A percentile compares a stretch with the other conserved stretches of the same genome.
phyloP scores from a whole-genome alignment of 116 monocot genomes.

The Trichopus zeylanicus region DNA sequence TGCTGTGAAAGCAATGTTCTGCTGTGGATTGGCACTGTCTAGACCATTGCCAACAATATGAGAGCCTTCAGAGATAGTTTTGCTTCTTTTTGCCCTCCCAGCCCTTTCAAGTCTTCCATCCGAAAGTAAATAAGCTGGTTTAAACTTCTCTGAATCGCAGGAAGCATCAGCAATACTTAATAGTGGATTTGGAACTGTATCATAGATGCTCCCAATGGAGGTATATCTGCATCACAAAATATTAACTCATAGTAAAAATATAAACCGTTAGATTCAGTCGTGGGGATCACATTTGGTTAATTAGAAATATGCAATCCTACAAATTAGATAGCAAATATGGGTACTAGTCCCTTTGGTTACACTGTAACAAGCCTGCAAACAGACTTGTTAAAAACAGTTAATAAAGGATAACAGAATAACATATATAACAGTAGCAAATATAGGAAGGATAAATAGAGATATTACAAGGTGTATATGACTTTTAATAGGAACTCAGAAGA shows the following conservation, averaged over 20 bases:
- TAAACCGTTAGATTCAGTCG: too few species aligned
- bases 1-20: slow-evolving; percentile 37
- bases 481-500: too few species aligned
- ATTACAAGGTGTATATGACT: too few species aligned
- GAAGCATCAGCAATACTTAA: slow-evolving; percentile 44
- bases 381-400: too few species aligned
- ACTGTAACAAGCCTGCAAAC: too few species aligned
- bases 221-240: slow-evolving; percentile 59
- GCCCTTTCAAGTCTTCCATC: slow-evolving; percentile 97
- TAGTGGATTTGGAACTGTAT: slow-evolving; percentile 91
- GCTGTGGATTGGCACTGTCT: slow-evolving; percentile 17
- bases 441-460: too few species aligned
- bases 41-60: slow-evolving; percentile 44
- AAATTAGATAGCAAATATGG: too few species aligned
- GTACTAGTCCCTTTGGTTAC: too few species aligned
- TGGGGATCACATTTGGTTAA: too few species aligned
- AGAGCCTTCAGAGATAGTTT: slow-evolving; percentile 17
- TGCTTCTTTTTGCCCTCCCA: slow-evolving; percentile 66
- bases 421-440: too few species aligned
- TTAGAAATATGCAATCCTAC: too few species aligned
- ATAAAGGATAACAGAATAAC: too few species aligned
- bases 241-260: slow-evolving; percentile 2
- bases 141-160: slow-evolving; percentile 45
- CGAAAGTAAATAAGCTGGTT: slow-evolving; percentile 80
- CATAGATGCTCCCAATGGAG: slow-evolving; percentile 99